phyloP scores from a whole-genome alignment of 768 basidiomycete genomes.

The Terana coerulea region DNA sequence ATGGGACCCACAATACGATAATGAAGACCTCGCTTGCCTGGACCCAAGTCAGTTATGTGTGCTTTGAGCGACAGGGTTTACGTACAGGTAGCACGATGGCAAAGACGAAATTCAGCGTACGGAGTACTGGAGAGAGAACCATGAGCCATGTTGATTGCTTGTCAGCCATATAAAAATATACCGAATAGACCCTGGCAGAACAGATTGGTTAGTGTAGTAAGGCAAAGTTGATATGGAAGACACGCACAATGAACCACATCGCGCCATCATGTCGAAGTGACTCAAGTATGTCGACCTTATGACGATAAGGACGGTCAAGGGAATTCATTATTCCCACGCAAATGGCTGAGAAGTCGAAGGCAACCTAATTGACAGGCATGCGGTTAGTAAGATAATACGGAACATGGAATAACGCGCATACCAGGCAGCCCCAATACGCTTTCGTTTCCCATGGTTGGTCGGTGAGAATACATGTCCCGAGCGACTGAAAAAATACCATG shows the following conservation, averaged over 20 bases:
- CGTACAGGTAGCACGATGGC: background rate
- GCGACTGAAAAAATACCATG: background rate
- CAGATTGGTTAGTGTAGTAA: background rate
- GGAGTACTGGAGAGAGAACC: background rate
- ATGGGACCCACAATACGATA: background rate
- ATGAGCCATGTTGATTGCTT: background rate
- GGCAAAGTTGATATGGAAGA: background rate
- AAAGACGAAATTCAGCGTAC: background rate
- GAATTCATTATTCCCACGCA: background rate
- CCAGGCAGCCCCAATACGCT: constrained; percentile 7
- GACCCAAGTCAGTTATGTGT: too few species aligned
- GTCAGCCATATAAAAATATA: background rate
- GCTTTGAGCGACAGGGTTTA: background rate
- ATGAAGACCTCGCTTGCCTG: background rate
- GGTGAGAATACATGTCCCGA: constrained; percentile 2
- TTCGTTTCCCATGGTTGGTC: background rate
- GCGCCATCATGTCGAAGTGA: background rate
- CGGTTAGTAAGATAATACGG: background rate
- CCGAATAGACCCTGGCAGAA: background rate
- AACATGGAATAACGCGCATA: too few species aligned
- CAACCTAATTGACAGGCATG: background rate
- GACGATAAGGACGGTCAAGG: background rate
- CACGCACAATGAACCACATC: background rate
- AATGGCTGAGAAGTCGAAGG: background rate
- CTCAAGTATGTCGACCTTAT: background rate